Evolutionary conservation across 352 stramenopile genomes (phyloP).

Genomic region (Phytophthora brassicae): DNA sequence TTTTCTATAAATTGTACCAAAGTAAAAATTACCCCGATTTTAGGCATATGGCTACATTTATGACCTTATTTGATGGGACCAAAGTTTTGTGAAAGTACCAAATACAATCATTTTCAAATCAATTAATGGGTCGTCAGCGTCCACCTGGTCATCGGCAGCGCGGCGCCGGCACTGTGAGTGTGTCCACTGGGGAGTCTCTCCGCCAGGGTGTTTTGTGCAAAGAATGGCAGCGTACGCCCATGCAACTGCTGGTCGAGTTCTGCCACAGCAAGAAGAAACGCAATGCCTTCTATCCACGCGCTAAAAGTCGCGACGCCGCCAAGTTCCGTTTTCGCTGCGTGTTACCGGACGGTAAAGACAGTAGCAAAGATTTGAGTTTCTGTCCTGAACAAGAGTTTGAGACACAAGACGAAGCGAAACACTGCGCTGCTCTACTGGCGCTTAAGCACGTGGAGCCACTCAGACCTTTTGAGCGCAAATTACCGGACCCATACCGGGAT

Average conservation of each 20-base stretch:
- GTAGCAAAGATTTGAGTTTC: slow-evolving; percentile 93
- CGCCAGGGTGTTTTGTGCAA: slow-evolving; percentile 90
- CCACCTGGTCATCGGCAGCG: slow-evolving; percentile 80
- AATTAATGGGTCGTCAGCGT: slow-evolving; percentile 16
- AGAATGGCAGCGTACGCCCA: slow-evolving; percentile 94
- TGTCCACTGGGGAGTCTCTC: slow-evolving; percentile 75
- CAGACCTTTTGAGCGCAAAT: slow-evolving; percentile 93
- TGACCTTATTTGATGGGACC: no score
- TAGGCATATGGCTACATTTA: no score
- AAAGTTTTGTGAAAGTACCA: no score
- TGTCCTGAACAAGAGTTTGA: slow-evolving; percentile 84
- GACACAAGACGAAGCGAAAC: slow-evolving; percentile 88
- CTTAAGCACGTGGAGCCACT: slow-evolving; percentile 93
- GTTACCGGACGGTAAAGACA: slow-evolving; percentile 93
- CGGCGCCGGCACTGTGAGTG: slow-evolving; percentile 86
- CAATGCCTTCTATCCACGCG: slow-evolving; percentile 65
- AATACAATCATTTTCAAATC: no score
- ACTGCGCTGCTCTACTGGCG: slow-evolving; percentile 92
- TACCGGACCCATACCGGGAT: slow-evolving; percentile 95
- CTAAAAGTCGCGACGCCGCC: slow-evolving; percentile 36
- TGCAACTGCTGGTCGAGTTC: slow-evolving; percentile 93
- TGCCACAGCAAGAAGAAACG: slow-evolving; percentile 92
- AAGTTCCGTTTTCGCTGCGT: slow-evolving; percentile 71
- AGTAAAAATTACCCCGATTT: no score
- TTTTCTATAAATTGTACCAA: no score